phyloP scores from a whole-genome alignment of 306 rosid genomes.

The Crataegus laevigata region DNA sequence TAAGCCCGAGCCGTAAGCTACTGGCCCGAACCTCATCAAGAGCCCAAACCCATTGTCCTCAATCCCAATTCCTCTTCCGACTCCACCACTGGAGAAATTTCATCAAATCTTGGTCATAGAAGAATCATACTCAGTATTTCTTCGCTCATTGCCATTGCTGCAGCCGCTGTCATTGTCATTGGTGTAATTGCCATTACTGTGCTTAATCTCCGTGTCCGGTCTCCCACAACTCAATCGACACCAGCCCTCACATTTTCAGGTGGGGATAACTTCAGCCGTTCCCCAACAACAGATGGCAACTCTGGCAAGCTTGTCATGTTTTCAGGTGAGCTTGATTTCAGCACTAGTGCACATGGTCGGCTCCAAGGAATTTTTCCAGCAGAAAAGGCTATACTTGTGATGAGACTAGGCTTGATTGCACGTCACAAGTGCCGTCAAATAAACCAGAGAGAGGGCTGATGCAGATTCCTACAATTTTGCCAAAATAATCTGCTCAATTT shows the following conservation, averaged over 20 bases:
- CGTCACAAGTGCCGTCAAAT: slow-evolving; percentile 95
- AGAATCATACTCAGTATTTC: slow-evolving; percentile 95
- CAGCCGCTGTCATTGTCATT: slow-evolving; percentile 85
- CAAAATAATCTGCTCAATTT: too few species aligned
- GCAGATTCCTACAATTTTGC: too few species aligned
- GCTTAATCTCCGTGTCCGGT: slow-evolving; percentile 78
- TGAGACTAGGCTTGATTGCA: slow-evolving; percentile 91
- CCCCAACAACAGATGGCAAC: slow-evolving; percentile 87
- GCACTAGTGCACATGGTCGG: slow-evolving; percentile 81
- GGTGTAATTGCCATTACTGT: slow-evolving; percentile 92
- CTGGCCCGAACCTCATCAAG: too few species aligned
- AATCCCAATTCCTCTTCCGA: slow-evolving; percentile 85
- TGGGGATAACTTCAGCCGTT: slow-evolving; percentile 80
- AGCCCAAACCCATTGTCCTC: slow-evolving; percentile 95
- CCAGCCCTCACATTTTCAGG: slow-evolving; percentile 68
- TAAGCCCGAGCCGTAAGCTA: too few species aligned
- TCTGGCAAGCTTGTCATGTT: slow-evolving; percentile 99
- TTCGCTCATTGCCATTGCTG: slow-evolving; percentile 95
- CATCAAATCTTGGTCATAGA: slow-evolving; percentile 56
- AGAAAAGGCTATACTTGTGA: slow-evolving; percentile 87
- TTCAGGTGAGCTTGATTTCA: slow-evolving; percentile 94
- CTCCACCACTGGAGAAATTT: slow-evolving; percentile 32
- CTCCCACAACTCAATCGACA: slow-evolving; percentile 46
- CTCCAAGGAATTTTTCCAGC: slow-evolving; percentile 81
- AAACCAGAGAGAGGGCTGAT: too few species aligned